Conservation (phyloP, 192 early-diverging fungal species). For the Geranomyces variabilis region DNA sequence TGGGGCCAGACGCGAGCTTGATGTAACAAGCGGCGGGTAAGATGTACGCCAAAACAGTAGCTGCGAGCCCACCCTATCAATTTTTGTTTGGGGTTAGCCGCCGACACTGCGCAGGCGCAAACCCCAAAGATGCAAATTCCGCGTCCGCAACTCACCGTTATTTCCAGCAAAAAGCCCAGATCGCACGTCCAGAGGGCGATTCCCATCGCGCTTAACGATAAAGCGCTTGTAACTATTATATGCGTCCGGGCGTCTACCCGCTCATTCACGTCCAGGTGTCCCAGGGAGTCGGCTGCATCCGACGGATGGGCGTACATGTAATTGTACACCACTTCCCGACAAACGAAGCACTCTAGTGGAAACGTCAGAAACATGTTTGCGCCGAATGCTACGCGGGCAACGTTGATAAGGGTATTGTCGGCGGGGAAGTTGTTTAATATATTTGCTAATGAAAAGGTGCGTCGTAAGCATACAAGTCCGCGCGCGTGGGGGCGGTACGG, state of each 20-base stretch:
- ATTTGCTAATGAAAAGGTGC: constrained; percentile 48
- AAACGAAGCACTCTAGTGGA: constrained; percentile 89
- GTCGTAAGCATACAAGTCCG: neutral
- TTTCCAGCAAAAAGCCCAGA: constrained; percentile 82
- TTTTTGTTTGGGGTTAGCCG: neutral
- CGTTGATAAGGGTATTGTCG: constrained; percentile 78
- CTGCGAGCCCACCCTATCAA: constrained; percentile 76
- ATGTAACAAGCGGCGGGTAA: constrained; percentile 82
- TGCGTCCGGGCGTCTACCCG: constrained; percentile 54
- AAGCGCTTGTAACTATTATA: constrained; percentile 64
- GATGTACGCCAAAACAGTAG: constrained; percentile 86
- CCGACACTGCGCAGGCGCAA: too few species aligned
- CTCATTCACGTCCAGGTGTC: constrained; percentile 20
- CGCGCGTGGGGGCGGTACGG: neutral
- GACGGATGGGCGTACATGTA: constrained; percentile 24
- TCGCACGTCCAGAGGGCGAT: constrained; percentile 79
- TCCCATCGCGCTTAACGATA: constrained; percentile 64
- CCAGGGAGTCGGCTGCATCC: neutral
- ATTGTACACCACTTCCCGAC: constrained; percentile 66
- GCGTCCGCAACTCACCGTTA: constrained; percentile 71
- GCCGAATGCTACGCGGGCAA: constrained; percentile 83
- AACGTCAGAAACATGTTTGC: constrained; percentile 96
- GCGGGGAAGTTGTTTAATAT: constrained; percentile 87
- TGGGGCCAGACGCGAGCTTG: constrained; percentile 65
- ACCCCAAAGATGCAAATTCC: too few species aligned